Percentiles rank a stretch among this genome's conserved stretches.
Conservation (phyloP, 2,329 filamentous ascomycete genomes). For the Lecanosticta acicola region DNA sequence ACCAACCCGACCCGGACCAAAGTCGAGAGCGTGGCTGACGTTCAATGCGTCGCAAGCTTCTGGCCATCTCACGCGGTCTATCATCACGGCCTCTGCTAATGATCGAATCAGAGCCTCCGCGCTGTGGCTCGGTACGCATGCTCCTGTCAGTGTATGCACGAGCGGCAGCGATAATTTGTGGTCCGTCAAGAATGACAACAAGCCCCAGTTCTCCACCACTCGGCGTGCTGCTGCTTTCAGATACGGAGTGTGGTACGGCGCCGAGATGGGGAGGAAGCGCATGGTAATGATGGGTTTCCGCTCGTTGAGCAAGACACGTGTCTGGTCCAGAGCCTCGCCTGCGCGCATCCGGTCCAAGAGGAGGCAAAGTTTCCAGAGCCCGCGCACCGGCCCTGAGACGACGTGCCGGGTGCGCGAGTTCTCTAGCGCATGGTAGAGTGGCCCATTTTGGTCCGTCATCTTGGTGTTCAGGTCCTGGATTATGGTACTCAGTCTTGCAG, state of each 20-base stretch:
- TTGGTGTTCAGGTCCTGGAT: neutral
- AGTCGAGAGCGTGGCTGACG: slow-evolving; percentile 92
- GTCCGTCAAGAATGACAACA: too few relatives aligned
- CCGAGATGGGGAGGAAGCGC: slow-evolving; percentile 90
- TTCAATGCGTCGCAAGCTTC: too few relatives aligned
- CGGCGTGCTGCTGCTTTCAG: too few relatives aligned
- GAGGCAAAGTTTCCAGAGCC: slow-evolving; percentile 86
- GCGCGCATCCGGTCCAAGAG: slow-evolving; percentile 92
- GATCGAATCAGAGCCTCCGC: too few relatives aligned
- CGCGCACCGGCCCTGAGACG: slow-evolving; percentile 88
- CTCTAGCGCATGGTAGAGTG: neutral
- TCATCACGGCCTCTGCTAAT: too few relatives aligned
- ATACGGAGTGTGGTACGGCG: slow-evolving; percentile 94
- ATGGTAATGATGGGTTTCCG: slow-evolving; percentile 93
- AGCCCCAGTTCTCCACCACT: too few relatives aligned
- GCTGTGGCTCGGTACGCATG: too few relatives aligned
- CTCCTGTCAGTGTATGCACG: too few relatives aligned
- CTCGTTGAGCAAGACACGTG: slow-evolving; percentile 82
- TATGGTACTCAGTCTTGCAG: slow-evolving; percentile 42
- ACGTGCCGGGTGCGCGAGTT: neutral
- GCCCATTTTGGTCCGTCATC: neutral
- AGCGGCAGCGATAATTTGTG: too few relatives aligned
- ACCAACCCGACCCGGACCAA: too few relatives aligned
- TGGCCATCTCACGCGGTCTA: too few relatives aligned
- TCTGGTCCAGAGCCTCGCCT: slow-evolving; percentile 87